phyloP scores from a whole-genome alignment of 805 yeast genomes.

The Vanderwaltozyma tropicalis region DNA sequence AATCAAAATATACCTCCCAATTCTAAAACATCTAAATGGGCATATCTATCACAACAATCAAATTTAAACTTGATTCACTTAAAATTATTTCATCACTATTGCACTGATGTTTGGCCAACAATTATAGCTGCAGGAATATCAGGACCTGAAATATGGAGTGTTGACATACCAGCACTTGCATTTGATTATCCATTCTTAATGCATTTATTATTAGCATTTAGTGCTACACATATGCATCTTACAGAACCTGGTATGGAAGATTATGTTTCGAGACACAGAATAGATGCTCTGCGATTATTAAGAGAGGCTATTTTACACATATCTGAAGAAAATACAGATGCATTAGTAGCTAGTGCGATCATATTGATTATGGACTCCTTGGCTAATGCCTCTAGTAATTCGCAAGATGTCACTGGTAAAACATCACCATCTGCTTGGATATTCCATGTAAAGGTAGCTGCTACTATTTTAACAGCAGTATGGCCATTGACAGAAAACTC shows the following conservation, averaged over 20 bases:
- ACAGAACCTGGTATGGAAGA: slow-evolving; percentile 68
- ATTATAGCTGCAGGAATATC: slow-evolving; percentile 87
- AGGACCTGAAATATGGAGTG: slow-evolving; percentile 70
- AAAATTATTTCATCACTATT: slow-evolving; percentile 77
- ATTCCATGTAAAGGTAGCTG: slow-evolving; percentile 94
- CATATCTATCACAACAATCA: slow-evolving; percentile 20
- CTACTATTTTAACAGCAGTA: slow-evolving; percentile 86
- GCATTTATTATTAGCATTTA: slow-evolving; percentile 85
- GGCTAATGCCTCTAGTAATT: slow-evolving; percentile 66
- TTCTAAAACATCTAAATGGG: slow-evolving; percentile 6
- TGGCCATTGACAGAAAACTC: slow-evolving; percentile 78
- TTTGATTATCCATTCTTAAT: slow-evolving; percentile 80
- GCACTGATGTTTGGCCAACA: slow-evolving; percentile 74
- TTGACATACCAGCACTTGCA: slow-evolving; percentile 79
- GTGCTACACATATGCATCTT: slow-evolving; percentile 83
- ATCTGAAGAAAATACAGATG: slow-evolving; percentile 78
- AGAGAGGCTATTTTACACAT: slow-evolving; percentile 81
- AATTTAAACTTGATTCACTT: slow-evolving; percentile 62
- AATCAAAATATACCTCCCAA: neutral
- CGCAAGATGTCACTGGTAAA: slow-evolving; percentile 21
- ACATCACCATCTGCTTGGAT: slow-evolving; percentile 95
- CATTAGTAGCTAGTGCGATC: slow-evolving; percentile 84
- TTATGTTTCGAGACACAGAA: slow-evolving; percentile 74
- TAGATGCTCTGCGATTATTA: slow-evolving; percentile 71
- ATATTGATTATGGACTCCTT: slow-evolving; percentile 85